Percentiles rank a stretch among this genome's conserved stretches.
Evolutionary conservation across 352 stramenopile species (phyloP).

Genomic region (Plasmopara halstedii): DNA sequence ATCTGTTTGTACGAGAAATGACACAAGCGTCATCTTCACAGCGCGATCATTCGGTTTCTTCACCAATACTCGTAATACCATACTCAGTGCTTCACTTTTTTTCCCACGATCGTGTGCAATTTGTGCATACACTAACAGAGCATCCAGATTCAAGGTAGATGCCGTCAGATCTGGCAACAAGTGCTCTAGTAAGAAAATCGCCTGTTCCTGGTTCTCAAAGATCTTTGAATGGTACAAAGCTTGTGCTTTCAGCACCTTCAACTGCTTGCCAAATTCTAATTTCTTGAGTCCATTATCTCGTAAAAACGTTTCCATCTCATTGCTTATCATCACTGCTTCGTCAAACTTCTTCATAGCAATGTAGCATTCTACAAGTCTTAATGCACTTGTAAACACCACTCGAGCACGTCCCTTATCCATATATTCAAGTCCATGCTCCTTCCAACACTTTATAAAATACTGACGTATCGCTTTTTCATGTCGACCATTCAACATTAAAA

Average conservation of each 20-base stretch:
- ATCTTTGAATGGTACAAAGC: constrained; percentile 41
- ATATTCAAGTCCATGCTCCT: constrained; percentile 6
- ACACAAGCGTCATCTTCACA: constrained; percentile 47
- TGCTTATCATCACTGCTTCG: constrained; percentile 26
- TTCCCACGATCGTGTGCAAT: constrained; percentile 57
- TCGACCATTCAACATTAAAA: constrained; percentile 35
- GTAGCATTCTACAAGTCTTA: constrained; percentile 44
- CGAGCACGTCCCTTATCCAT: constrained; percentile 20
- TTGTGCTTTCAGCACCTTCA: constrained; percentile 40
- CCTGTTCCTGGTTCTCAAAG: constrained; percentile 38
- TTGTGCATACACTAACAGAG: constrained; percentile 48
- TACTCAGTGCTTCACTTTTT: constrained; percentile 54
- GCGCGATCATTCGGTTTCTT: constrained; percentile 36
- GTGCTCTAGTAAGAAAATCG: constrained; percentile 46
- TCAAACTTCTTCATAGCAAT: constrained; percentile 22
- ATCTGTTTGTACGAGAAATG: constrained; percentile 25
- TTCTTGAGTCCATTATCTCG: constrained; percentile 27
- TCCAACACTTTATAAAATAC: constrained; percentile 47
- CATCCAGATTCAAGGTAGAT: constrained; percentile 50
- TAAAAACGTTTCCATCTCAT: constrained; percentile 37
- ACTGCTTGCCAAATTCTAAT: constrained; percentile 30
- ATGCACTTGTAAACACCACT: constrained; percentile 29
- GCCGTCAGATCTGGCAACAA: constrained; percentile 48
- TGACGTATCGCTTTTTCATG: constrained; percentile 27
- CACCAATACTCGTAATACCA: constrained; percentile 56